A percentile compares a stretch with the other conserved stretches of the same genome.
Conservation (phyloP, 2,329 filamentous ascomycete species). For the Fusarium liriodendri region DNA sequence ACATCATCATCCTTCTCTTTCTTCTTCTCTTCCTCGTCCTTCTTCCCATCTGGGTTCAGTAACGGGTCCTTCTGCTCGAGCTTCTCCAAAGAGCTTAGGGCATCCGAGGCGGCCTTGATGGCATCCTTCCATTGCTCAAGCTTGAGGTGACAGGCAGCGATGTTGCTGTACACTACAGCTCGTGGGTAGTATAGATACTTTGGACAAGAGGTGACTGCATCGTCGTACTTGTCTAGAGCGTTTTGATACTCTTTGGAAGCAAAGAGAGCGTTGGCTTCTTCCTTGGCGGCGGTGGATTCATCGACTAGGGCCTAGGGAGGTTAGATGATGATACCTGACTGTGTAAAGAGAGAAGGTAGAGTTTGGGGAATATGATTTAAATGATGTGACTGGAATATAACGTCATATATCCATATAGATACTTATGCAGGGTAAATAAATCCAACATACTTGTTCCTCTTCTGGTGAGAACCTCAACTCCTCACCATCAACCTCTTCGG, state of each 20-base stretch:
- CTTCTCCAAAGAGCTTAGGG: conserved; percentile 78
- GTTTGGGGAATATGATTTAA: background rate
- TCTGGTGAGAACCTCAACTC: conserved; percentile 61
- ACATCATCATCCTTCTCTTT: conserved; percentile 52
- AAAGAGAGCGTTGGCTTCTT: conserved; percentile 84
- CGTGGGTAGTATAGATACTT: conserved; percentile 89
- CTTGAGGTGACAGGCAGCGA: conserved; percentile 89
- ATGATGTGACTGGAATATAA: background rate
- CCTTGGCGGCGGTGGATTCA: conserved; percentile 79
- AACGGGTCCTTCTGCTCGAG: conserved; percentile 58
- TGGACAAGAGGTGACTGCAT: conserved; percentile 82
- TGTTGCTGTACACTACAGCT: conserved; percentile 88
- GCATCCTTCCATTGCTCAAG: conserved; percentile 87
- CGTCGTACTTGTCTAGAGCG: conserved; percentile 85
- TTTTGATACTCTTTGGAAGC: conserved; percentile 75
- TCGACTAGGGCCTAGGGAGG: conserved; percentile 70
- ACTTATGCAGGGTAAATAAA: background rate
- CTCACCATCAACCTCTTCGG: conserved; percentile 35
- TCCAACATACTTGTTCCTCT: conserved; percentile 64
- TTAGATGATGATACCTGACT: background rate
- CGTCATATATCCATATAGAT: background rate
- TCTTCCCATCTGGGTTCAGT: conserved; percentile 43
- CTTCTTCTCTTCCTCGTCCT: conserved; percentile 53
- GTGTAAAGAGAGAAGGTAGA: background rate
- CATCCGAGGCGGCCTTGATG: conserved; percentile 76